Evolutionary conservation across 75 land plant species (phyloP).

Genomic region (Cunninghamia lanceolata): DNA sequence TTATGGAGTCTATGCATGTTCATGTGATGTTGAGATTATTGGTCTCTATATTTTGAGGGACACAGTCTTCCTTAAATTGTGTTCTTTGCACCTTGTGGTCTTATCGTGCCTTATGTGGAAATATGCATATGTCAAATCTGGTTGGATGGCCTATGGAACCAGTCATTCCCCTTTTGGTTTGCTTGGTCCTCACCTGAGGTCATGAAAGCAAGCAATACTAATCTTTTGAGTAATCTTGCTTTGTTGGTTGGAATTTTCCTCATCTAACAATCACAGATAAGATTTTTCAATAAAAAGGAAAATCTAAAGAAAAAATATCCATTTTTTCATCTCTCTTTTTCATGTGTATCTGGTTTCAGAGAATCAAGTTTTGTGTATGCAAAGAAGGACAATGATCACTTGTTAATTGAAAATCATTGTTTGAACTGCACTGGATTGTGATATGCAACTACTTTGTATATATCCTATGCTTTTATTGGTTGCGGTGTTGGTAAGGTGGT

Average conservation of each 20-base stretch:
- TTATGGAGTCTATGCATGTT: not conserved
- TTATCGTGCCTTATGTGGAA: not conserved
- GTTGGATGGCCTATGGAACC: not conserved
- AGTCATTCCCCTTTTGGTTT: too few relatives aligned
- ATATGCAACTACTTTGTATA: not conserved
- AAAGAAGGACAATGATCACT: not conserved
- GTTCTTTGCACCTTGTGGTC: not conserved
- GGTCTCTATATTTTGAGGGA: not conserved
- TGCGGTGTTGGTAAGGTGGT: not conserved
- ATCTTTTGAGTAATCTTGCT: not conserved
- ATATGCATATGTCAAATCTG: not conserved
- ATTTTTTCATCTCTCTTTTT: not conserved
- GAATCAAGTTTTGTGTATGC: not conserved
- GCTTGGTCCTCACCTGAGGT: not conserved
- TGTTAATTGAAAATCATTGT: not conserved
- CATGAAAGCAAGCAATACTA: not conserved
- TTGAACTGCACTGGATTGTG: not conserved
- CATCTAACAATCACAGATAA: too few relatives aligned
- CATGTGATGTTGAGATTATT: not conserved
- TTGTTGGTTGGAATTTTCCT: not conserved
- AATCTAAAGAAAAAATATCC: too few relatives aligned
- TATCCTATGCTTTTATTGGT: not conserved
- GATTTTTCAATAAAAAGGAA: not conserved
- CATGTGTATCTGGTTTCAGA: not conserved
- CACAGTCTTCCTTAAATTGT: not conserved